A percentile compares a stretch with the other conserved stretches of the same genome.
Evolutionary conservation across 768 basidiomycete species (phyloP).

Genomic region (Rhizopogon sp.): DNA sequence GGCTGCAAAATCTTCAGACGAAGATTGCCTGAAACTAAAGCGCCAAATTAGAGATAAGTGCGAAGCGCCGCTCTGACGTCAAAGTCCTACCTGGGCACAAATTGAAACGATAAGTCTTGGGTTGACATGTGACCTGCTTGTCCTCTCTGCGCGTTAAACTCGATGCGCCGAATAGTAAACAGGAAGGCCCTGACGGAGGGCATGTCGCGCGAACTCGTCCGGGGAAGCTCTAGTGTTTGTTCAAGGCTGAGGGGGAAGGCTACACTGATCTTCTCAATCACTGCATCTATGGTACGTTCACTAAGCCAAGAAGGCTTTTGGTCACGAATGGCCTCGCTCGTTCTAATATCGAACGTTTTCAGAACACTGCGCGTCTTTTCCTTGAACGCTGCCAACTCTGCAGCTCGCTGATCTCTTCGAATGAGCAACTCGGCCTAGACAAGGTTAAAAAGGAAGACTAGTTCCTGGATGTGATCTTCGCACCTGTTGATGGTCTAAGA

Average conservation of each 20-base stretch:
- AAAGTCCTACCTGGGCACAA: conserved; percentile 60
- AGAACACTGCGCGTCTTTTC: conserved; percentile 73
- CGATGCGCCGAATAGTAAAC: conserved; percentile 72
- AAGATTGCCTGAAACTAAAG: conserved; percentile 72
- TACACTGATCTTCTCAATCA: conserved; percentile 70
- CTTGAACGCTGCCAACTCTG: conserved; percentile 79
- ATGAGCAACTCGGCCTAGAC: conserved; percentile 67
- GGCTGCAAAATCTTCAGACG: conserved; percentile 63
- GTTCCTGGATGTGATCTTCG: background rate
- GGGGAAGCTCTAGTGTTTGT: conserved; percentile 47
- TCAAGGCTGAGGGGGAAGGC: conserved; percentile 81
- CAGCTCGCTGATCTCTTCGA: conserved; percentile 68
- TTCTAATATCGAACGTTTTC: conserved; percentile 65
- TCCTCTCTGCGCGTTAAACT: conserved; percentile 67
- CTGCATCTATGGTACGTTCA: conserved; percentile 48
- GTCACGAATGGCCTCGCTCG: conserved; percentile 17
- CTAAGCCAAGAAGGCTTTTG: conserved; percentile 48
- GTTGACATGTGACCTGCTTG: conserved; percentile 77
- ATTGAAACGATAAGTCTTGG: conserved; percentile 76
- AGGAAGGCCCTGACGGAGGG: conserved; percentile 73
- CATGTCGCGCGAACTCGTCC: conserved; percentile 32
- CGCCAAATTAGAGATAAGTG: background rate
- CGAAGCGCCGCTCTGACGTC: background rate
- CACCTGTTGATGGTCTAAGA: conserved; percentile 82
- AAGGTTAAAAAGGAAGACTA: conserved; percentile 10